phyloP scores from a whole-genome alignment of 495 filamentous ascomycete species.

The Aspergillus egyptiacus region DNA sequence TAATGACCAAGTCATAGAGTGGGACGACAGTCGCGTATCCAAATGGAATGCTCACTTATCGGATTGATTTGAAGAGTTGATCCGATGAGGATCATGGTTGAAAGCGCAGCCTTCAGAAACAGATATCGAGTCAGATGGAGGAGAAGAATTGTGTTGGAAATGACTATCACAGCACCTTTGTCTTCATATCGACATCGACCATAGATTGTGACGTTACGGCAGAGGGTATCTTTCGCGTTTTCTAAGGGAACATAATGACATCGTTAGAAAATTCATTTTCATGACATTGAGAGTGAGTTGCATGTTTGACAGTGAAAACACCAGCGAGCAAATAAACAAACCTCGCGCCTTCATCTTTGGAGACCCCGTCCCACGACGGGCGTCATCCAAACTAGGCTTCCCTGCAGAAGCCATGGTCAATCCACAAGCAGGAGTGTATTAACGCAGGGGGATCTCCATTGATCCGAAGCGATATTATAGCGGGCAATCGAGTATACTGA shows the following conservation, averaged over 20 bases:
- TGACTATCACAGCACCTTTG: slow-evolving; percentile 46
- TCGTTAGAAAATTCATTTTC: neutral
- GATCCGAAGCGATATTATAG: slow-evolving; percentile 29
- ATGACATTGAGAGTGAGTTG: neutral
- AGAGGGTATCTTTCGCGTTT: slow-evolving; percentile 78
- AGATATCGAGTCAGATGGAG: slow-evolving; percentile 25
- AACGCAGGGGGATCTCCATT: slow-evolving; percentile 41
- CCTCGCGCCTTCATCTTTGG: slow-evolving; percentile 60
- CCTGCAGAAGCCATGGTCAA: slow-evolving; percentile 40
- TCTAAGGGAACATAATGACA: slow-evolving; percentile 33
- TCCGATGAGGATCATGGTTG: slow-evolving; percentile 74
- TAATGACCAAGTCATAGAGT: slow-evolving; percentile 12
- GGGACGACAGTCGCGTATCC: neutral
- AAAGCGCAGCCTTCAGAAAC: slow-evolving; percentile 66
- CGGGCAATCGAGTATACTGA: slow-evolving; percentile 26
- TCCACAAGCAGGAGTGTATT: slow-evolving; percentile 31
- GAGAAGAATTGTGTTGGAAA: neutral
- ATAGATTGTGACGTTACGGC: slow-evolving; percentile 90
- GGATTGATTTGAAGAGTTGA: slow-evolving; percentile 43
- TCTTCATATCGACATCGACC: slow-evolving; percentile 90
- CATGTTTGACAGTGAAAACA: neutral
- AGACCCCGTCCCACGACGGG: slow-evolving; percentile 46
- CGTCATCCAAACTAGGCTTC: slow-evolving; percentile 40
- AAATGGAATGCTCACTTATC: slow-evolving; percentile 47
- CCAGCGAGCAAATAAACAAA: slow-evolving; percentile 39